Base-by-base conservation (phyloP, 495 filamentous ascomycete species). In the Neurospora intermedia region DNA sequence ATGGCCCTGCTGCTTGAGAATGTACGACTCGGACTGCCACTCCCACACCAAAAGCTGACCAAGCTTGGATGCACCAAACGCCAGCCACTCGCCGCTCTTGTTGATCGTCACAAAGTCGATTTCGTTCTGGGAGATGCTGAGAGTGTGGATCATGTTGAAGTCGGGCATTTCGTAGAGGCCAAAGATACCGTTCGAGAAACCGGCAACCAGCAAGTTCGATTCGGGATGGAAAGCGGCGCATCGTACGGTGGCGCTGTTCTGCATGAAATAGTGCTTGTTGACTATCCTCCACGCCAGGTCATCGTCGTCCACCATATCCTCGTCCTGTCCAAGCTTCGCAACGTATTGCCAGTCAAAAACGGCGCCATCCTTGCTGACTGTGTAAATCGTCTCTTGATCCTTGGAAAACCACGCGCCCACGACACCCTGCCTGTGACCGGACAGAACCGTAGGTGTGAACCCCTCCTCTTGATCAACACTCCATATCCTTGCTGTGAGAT, bases 1-100 rank as follows among this genome's bases (percentile, higher is more conserved):
- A 82, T 99, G 96, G 1, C 95, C 95, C 82, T 98, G 96, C 78
- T 99, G 96, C 81, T 98, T 99, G 43, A 99, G 82, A 72, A 99
- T 94, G 81, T 98, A 98, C n/a, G 96, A 98, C 80, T 99, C 96
- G 2, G 96, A 98, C 78, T 98, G 96, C 96, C 96, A 98, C 81
- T 99, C 96, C 96, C 96, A 99, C 35, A 99, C 96, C 43, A 99
- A 86, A 16, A 99, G 84, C 75, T 99, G 96, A 15, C 96, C 96
- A 38, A 96, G 88, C 72, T 95, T 95, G 18, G 96, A 97, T 6
- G 96, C 94, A n/a, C 95, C 96, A 81, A 99, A 97, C 8, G 96
- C 96, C 41, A 99, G 86, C 96, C 96, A 99, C 83, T 97, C 96
- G 71, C 95, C 96, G 41, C 93, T 90, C 78, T 92, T 91, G 82